Evolutionary conservation across 2,329 filamentous ascomycete species (phyloP), one percentile per base, ranked within the genome.

Genomic region (Penicillium janthinellum): DNA sequence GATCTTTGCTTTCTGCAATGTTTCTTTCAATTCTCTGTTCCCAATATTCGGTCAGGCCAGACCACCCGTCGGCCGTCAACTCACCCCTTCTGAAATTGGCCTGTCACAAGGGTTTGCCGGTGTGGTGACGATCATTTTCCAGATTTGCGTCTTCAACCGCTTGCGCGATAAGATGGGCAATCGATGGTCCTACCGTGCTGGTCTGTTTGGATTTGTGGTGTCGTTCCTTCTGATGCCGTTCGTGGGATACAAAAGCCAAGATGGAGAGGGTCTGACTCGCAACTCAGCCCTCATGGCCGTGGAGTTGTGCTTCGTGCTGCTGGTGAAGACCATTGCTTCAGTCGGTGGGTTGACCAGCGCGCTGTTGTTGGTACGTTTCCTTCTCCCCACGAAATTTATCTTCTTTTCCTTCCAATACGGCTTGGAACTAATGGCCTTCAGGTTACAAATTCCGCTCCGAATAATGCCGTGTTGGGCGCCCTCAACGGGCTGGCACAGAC

Each of bases 401-500:
- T n/a, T n/a, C 11, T 39, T 20, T 37, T 20, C 31, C 37, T 37
- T 20, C 5, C 4, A 14, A 8, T 5, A 14, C 6, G 22, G 10
- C 17, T 8, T 8, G 8, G 3, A 5, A 17, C 37, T 53, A n/a
- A 53, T 31, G 20, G 4, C 4, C 4, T 17, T 17, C 25, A 94
- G 90, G 93, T 99, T 66, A 98, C 92, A 39, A 99, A 99, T 70
- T 96, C 91, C 0, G 91, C 92, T 0, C 91, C 92, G 0, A 92
- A 93, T 7, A 86, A 94, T 74, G 88, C 90, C 5, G 92, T 91
- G 0, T 84, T 99, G 0, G 95, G 95, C 3, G 92, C 91, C 0
- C 83, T 99, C 28, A 97, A 99, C 71, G 95, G 95, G 10, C 84
- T 98, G 35, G 95, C 95, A 0, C 95, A 99, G 76, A 96, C 92